Base-by-base conservation (phyloP, 495 filamentous ascomycete species). In the Aspergillus panamensis region DNA sequence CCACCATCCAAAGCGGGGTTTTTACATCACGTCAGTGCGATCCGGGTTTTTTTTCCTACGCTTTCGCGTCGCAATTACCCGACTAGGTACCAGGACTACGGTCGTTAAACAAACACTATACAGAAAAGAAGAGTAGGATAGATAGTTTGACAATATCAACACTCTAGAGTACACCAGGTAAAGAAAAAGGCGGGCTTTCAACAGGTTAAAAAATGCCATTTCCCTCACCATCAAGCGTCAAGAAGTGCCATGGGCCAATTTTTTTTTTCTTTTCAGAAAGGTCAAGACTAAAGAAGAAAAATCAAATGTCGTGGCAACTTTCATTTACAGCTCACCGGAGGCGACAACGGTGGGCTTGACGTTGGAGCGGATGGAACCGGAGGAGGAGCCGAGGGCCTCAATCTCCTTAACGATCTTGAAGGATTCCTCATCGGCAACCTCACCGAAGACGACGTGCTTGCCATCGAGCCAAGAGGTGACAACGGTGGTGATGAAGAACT, bases 401-500 rank as follows among this genome's bases (percentile, higher is more conserved):
- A 96, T 79, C 61, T 84, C 81, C 74, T 81, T 80, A 69, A 94
- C 88, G 55, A 92, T 66, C 0, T 70, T 58, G 76, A 84, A 70
- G 61, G 86, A 89, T n/a, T 75, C 69, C 0, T 75, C 67, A 57
- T 90, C 86, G 51, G 82, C 80, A 43, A 99, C 93, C 74, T 97
- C 88, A 60, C 94, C 94, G 74, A 97, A 99, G 56, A 99, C 94
- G 55, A 99, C 94, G 77, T 99, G 94, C 80, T 97, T 97, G 64
- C 87, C 85, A 70, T 97, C 91, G 53, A 99, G 85, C 80, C 97
- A 95, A 30, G 87, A 86, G 42, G 94, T 99, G 25, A 83, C 77
- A 60, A 95, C 88, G 32, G 95, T 97, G 56, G 94, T 99, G 71
- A 99, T 78, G 83, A 97, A 99, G 85, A 99, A 99, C 73, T 97